Evolutionary conservation across 306 rosid species (phyloP).

Genomic region (Trifolium dubium): DNA sequence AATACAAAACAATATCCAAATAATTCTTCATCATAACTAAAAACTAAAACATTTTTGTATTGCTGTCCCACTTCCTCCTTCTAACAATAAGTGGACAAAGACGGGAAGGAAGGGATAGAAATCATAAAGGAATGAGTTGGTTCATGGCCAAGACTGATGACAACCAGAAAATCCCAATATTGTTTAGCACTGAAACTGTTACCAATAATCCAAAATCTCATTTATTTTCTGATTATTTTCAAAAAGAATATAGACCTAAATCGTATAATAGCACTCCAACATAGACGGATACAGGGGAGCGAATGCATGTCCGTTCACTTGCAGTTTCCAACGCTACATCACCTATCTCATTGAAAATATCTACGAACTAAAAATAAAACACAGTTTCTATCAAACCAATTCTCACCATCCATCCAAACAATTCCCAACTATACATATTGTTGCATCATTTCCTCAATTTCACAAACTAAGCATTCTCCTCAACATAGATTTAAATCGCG

Average conservation of each 20-base stretch:
- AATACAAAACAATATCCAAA: conserved; percentile 12
- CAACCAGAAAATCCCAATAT: conserved; percentile 21
- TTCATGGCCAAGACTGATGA: not conserved
- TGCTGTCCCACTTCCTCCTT: not conserved
- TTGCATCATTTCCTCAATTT: not conserved
- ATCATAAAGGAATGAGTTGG: not conserved
- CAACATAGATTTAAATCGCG: too few relatives aligned
- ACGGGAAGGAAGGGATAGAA: conserved; percentile 14
- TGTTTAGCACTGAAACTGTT: conserved; percentile 19
- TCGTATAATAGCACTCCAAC: conserved; percentile 19
- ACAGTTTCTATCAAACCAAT: conserved; percentile 3
- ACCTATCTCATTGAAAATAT: not conserved
- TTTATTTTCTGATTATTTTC: conserved; percentile 6
- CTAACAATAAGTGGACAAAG: conserved; percentile 25
- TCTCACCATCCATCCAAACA: conserved; percentile 1
- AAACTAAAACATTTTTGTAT: conserved; percentile 14
- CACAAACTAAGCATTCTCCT: not conserved
- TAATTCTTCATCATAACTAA: conserved; percentile 10
- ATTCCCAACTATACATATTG: not conserved
- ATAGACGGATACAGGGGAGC: not conserved
- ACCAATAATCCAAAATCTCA: conserved; percentile 3
- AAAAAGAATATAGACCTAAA: conserved; percentile 25
- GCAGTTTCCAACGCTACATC: not conserved
- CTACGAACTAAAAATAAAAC: conserved; percentile 13
- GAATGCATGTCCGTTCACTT: not conserved